Conservation (phyloP, 208 protist genomes). For the Acanthamoeba royreba region DNA sequence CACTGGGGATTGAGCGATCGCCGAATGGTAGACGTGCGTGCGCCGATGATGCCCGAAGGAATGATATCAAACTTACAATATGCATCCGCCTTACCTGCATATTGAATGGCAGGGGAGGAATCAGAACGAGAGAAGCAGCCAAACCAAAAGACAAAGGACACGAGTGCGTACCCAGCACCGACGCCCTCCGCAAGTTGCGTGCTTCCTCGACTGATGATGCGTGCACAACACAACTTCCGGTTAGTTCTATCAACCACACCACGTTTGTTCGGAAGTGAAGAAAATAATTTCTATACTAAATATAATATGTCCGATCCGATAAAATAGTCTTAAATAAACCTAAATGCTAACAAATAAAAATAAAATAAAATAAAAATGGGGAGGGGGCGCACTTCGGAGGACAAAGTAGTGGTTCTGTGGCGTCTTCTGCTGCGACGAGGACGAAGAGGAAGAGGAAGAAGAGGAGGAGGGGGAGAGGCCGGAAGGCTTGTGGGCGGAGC, state of each 20-base stretch:
- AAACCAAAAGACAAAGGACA: no score
- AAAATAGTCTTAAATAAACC: not conserved
- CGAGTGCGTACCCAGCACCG: constrained; percentile 8
- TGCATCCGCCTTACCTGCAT: not conserved
- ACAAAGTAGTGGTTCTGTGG: constrained; percentile 26
- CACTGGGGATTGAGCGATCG: constrained; percentile 4
- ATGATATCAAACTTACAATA: constrained; percentile 43
- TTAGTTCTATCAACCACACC: no score
- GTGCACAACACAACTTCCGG: no score
- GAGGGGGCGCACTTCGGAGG: not conserved
- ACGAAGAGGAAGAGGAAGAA: no score
- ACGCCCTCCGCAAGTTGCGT: not conserved
- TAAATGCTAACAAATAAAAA: no score
- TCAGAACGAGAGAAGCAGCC: no score
- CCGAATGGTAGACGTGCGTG: constrained; percentile 1
- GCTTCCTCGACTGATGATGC: constrained; percentile 41
- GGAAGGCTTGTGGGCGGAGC: not conserved
- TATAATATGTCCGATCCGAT: not conserved
- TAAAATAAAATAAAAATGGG: not conserved
- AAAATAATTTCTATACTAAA: not conserved
- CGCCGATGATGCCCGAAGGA: constrained; percentile 30
- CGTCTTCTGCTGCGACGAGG: no score
- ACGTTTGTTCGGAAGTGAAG: no score
- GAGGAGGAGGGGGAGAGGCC: not conserved
- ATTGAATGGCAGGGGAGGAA: not conserved